phyloP scores from a whole-genome alignment of 768 basidiomycete genomes.

The Naganishia kalamii region DNA sequence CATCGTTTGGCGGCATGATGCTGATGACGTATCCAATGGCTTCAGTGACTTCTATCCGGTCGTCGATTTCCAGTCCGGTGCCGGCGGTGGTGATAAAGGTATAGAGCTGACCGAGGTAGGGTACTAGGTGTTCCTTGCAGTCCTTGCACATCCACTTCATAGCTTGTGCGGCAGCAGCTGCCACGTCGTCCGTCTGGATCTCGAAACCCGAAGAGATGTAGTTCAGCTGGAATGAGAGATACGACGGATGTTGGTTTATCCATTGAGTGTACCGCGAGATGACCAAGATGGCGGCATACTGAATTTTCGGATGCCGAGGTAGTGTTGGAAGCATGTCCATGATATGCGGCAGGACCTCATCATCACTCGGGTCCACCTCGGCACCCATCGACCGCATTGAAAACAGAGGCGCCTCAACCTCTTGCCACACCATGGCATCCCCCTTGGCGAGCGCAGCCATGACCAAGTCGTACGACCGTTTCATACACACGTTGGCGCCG shows the following conservation, averaged over 20 bases:
- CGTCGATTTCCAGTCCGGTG: slow-evolving; percentile 71
- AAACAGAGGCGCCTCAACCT: slow-evolving; percentile 93
- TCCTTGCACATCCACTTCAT: slow-evolving; percentile 95
- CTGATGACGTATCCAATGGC: slow-evolving; percentile 93
- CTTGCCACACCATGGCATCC: slow-evolving; percentile 75
- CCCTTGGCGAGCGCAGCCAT: slow-evolving; percentile 60
- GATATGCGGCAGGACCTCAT: slow-evolving; percentile 84
- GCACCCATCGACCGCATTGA: slow-evolving; percentile 98
- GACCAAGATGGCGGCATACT: slow-evolving; percentile 90
- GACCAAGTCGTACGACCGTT: slow-evolving; percentile 74
- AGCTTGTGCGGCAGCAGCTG: slow-evolving; percentile 89
- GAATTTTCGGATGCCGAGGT: slow-evolving; percentile 81
- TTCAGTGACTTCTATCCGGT: slow-evolving; percentile 85
- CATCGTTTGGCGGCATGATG: slow-evolving; percentile 82
- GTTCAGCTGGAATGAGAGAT: slow-evolving; percentile 75
- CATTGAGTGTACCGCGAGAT: slow-evolving; percentile 95
- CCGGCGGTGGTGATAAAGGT: slow-evolving; percentile 77
- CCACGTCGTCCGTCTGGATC: slow-evolving; percentile 63
- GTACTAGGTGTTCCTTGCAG: slow-evolving; percentile 87
- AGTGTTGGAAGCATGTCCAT: slow-evolving; percentile 89
- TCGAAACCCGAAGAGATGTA: slow-evolving; percentile 92
- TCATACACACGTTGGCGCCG: slow-evolving; percentile 74
- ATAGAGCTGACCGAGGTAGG: slow-evolving; percentile 85
- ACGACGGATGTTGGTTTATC: slow-evolving; percentile 81
- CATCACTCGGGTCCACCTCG: slow-evolving; percentile 74